These are phyloP conservation scores for Xerophyta viscosa DNA, from an alignment of 106 monocot genomes.

Conservation along the genomic window DNA sequence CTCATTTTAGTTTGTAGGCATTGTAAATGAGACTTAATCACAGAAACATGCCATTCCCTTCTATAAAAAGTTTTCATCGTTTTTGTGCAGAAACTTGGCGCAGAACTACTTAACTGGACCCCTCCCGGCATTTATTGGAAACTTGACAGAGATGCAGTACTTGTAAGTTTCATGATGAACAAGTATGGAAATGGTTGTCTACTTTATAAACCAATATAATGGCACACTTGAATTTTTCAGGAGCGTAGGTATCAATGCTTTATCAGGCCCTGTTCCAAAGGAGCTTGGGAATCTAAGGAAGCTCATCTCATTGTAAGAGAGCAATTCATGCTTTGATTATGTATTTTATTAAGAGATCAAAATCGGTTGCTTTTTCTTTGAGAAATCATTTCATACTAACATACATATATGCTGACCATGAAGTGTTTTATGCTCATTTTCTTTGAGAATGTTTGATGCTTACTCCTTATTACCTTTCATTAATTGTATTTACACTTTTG, in stretches of 20 bases:
- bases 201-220: background rate
- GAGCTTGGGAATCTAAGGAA: conserved; percentile 32
- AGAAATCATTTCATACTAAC: no score
- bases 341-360: no score
- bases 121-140: conserved; percentile 31
- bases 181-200: background rate
- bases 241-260: conserved; percentile 20
- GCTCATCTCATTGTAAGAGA: conserved; percentile 19
- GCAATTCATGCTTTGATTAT: background rate
- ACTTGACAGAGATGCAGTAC: conserved; percentile 22
- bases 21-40: no score
- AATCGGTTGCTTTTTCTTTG: no score
- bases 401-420: no score
- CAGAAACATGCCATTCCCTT: no score
- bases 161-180: conserved; percentile 17
- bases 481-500: background rate
- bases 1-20: no score
- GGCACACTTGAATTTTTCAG: background rate
- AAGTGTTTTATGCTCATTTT: no score
- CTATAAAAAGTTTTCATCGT: background rate
- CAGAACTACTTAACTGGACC: conserved; percentile 37
- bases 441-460: no score
- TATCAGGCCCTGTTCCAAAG: conserved; percentile 36
- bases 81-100: conserved; percentile 19
- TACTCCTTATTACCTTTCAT: no score